Evolutionary conservation across 768 basidiomycete species (phyloP).

Genomic region (Leucocoprinus birnbaumii): DNA sequence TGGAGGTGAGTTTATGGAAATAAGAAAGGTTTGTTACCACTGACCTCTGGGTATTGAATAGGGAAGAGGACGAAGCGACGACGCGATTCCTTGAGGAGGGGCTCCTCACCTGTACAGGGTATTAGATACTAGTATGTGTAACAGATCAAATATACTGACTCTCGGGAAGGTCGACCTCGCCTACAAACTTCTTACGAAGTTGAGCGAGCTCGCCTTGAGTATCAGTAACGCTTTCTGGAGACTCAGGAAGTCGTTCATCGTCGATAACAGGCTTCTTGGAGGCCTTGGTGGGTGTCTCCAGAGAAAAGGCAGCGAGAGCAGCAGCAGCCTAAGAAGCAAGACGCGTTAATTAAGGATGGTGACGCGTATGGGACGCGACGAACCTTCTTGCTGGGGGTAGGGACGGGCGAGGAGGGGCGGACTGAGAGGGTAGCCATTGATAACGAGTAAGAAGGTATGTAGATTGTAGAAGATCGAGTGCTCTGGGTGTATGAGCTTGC

Average conservation of each 20-base stretch:
- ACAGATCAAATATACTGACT: conserved; percentile 33
- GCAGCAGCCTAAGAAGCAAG: conserved; percentile 33
- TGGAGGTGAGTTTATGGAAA: neutral
- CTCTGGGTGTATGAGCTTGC: conserved; percentile 3
- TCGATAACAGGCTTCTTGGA: conserved; percentile 24
- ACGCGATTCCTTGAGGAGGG: conserved; percentile 76
- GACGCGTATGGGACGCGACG: conserved; percentile 10
- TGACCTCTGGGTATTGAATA: conserved; percentile 89
- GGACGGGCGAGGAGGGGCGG: conserved; percentile 28
- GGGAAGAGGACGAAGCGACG: conserved; percentile 93
- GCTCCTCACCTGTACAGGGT: conserved; percentile 62
- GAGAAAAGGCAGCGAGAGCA: conserved; percentile 38
- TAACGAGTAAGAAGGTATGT: neutral
- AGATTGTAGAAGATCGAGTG: conserved; percentile 9
- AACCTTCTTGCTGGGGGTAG: conserved; percentile 56
- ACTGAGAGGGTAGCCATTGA: conserved; percentile 28
- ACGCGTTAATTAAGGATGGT: conserved; percentile 12
- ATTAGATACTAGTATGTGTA: conserved; percentile 26
- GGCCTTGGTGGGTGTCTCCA: conserved; percentile 38
- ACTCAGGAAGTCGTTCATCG: conserved; percentile 31
- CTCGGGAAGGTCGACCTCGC: conserved; percentile 70
- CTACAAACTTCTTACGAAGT: conserved; percentile 56
- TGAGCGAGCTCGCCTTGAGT: conserved; percentile 22
- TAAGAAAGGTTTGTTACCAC: conserved; percentile 14
- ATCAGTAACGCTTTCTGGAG: conserved; percentile 30